These are phyloP conservation scores for Solanum gracilifrons DNA, from an alignment of 257 asterid species.

Conservation along the genomic window DNA sequence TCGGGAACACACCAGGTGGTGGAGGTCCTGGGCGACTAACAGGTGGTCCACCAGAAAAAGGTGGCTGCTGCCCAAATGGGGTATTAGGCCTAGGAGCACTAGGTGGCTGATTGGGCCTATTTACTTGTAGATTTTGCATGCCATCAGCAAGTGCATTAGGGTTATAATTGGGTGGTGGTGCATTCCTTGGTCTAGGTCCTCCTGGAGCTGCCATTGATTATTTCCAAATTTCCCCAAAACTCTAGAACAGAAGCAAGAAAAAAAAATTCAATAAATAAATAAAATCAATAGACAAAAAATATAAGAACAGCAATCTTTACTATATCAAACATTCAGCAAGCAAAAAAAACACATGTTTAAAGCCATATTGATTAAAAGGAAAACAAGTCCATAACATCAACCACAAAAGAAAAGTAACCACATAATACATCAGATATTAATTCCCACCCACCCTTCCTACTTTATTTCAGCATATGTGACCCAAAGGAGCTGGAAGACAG, in stretches of 20 bases:
- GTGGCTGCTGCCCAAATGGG: constrained; percentile 76
- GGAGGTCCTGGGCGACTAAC: constrained; percentile 63
- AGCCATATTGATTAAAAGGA: background rate
- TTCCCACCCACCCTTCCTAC: background rate
- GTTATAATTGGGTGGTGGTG: constrained; percentile 64
- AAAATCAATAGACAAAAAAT: background rate
- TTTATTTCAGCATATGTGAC: background rate
- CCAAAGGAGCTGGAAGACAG: background rate
- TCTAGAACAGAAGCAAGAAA: background rate
- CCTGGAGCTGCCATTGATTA: constrained; percentile 83
- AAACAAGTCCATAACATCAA: background rate
- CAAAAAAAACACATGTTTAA: background rate
- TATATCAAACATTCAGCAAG: background rate
- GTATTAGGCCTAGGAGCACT: constrained; percentile 56
- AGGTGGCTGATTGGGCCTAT: constrained; percentile 61
- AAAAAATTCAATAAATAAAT: background rate
- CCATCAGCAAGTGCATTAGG: constrained; percentile 67
- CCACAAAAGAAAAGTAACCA: background rate
- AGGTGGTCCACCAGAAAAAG: constrained; percentile 40
- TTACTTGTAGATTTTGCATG: constrained; percentile 73
- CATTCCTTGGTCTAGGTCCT: constrained; percentile 80
- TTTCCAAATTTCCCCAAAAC: constrained; percentile 4
- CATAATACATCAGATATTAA: background rate
- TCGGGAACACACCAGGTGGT: constrained; percentile 56
- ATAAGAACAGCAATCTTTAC: background rate